Conservation (phyloP, 1,139 yeast genomes). For the Candida sojae region DNA sequence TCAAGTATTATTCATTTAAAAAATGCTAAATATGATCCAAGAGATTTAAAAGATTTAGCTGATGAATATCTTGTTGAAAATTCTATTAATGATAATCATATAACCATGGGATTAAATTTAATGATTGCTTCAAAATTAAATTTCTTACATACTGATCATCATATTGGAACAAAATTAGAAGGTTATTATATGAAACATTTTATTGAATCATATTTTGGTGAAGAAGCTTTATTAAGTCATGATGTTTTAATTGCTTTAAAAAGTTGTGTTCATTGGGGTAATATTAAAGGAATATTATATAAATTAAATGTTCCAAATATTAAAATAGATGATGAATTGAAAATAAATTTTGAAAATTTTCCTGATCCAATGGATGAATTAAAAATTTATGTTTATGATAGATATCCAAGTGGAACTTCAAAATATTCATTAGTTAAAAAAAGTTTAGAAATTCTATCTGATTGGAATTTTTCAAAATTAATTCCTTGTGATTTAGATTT, state of each 20-base stretch:
- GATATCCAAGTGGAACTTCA: conserved; percentile 59
- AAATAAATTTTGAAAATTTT: conserved; percentile 34
- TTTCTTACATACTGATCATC: conserved; percentile 60
- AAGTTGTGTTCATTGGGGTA: conserved; percentile 60
- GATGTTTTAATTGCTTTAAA: conserved; percentile 52
- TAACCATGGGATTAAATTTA: conserved; percentile 44
- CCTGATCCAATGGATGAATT: conserved; percentile 48
- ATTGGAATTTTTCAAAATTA: conserved; percentile 24
- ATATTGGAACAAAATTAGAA: conserved; percentile 51
- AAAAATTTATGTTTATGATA: conserved; percentile 39
- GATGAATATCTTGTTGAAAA: conserved; percentile 12
- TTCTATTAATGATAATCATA: conserved; percentile 30
- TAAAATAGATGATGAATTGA: conserved; percentile 29
- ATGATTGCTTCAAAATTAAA: conserved; percentile 51
- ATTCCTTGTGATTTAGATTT: conserved; percentile 26
- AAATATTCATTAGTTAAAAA: conserved; percentile 47
- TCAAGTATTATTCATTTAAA: conserved; percentile 43
- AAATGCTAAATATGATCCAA: conserved; percentile 33
- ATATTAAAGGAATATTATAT: conserved; percentile 49
- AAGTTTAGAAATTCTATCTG: conserved; percentile 34
- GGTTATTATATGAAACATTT: conserved; percentile 46
- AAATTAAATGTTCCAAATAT: conserved; percentile 46
- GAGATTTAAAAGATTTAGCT: conserved; percentile 19
- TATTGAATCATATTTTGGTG: conserved; percentile 43
- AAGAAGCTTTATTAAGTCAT: conserved; percentile 38